These are phyloP conservation scores for Desmodesmus armatus DNA, from an alignment of 139 green algal genomes.

Conservation along the genomic window DNA sequence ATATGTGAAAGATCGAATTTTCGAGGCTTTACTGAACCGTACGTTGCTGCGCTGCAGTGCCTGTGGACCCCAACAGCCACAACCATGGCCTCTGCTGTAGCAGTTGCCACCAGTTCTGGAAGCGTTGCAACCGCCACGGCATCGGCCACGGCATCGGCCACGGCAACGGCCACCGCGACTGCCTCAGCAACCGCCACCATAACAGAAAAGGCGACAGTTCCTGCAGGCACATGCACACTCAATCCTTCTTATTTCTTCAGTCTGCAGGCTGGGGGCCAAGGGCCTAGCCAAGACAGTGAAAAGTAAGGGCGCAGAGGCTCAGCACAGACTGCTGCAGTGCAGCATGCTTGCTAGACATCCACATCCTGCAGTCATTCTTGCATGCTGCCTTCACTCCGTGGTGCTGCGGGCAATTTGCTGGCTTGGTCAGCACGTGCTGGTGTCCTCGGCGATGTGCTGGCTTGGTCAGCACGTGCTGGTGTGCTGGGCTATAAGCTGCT, in stretches of 20 bases:
- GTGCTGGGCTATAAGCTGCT: background rate
- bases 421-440: no score
- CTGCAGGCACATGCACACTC: background rate
- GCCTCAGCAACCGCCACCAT: background rate
- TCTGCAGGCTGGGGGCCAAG: background rate
- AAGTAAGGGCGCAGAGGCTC: background rate
- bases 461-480: no score
- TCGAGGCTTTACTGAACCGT: no score
- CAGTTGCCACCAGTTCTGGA: background rate
- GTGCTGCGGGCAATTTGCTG: no score
- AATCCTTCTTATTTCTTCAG: conserved; percentile 42
- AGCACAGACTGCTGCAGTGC: no score
- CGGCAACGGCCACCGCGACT: background rate
- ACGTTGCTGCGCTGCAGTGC: conserved; percentile 14
- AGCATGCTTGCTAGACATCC: no score
- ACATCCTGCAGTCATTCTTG: no score
- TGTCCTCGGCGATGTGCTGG: no score
- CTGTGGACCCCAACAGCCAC: background rate
- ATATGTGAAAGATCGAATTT: no score
- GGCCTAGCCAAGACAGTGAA: background rate
- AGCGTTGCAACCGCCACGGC: background rate
- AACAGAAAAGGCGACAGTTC: background rate
- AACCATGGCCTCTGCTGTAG: background rate
- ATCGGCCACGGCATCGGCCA: background rate
- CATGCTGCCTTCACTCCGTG: no score